Percentiles rank a stretch among this genome's conserved stretches.
Conservation (phyloP, 176 grass and related monocot species). For the Lolium rigidum region DNA sequence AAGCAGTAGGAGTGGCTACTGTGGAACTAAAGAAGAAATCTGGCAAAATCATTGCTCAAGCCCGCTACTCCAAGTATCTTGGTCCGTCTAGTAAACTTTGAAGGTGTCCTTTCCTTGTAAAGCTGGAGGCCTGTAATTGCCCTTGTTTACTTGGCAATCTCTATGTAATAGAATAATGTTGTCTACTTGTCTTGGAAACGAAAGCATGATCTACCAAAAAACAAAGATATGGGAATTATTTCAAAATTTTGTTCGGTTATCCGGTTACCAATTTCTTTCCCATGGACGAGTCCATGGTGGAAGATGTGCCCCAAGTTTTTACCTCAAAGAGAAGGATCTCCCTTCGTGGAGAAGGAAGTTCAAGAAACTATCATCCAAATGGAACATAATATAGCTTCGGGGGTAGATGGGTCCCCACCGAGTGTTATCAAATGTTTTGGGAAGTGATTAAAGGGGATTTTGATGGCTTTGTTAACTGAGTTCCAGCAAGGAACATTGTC, state of each 20-base stretch:
- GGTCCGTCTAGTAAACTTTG: slow-evolving; percentile 73
- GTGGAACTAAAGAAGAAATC: slow-evolving; percentile 90
- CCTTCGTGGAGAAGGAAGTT: neutral
- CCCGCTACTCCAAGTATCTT: slow-evolving; percentile 92
- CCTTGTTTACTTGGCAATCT: neutral
- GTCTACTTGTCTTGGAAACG: too few species aligned
- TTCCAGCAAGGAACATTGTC: too few species aligned
- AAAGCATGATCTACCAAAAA: too few species aligned
- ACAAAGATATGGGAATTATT: neutral
- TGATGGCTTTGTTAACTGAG: too few species aligned
- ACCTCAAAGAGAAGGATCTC: neutral
- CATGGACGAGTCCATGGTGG: neutral
- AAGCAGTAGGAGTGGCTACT: slow-evolving; percentile 71
- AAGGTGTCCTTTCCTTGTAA: neutral
- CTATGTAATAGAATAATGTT: neutral
- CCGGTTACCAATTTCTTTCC: neutral
- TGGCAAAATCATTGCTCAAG: slow-evolving; percentile 84
- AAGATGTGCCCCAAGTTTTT: neutral
- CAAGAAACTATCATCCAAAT: neutral
- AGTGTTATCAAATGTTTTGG: too few species aligned
- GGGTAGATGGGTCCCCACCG: too few species aligned
- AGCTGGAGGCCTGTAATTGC: neutral
- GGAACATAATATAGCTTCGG: neutral
- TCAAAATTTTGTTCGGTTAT: neutral
- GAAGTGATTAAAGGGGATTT: too few species aligned